phyloP scores from a whole-genome alignment of 2,329 filamentous ascomycete species.

The Seiridium cupressi region DNA sequence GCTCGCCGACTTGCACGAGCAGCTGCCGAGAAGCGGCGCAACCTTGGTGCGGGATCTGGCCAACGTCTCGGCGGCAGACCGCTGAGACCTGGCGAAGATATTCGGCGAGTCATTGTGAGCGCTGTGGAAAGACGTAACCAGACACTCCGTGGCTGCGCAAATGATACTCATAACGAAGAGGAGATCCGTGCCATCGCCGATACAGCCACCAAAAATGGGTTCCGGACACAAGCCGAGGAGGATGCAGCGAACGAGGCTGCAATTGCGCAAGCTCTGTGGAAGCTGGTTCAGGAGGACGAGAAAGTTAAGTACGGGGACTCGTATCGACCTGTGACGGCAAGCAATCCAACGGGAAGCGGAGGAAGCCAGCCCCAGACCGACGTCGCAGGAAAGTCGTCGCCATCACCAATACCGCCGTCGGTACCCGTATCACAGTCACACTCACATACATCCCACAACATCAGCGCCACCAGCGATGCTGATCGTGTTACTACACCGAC shows the following conservation, averaged over 20 bases:
- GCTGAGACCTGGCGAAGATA: slow-evolving; percentile 57
- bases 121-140: slow-evolving; percentile 69
- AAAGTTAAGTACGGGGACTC: slow-evolving; percentile 51
- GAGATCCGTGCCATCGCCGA: slow-evolving; percentile 65
- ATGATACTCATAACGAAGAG: slow-evolving; percentile 63
- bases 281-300: slow-evolving; percentile 81
- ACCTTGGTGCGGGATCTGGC: slow-evolving; percentile 60
- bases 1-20: slow-evolving; percentile 71
- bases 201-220: slow-evolving; percentile 66
- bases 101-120: slow-evolving; percentile 69
- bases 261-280: slow-evolving; percentile 81
- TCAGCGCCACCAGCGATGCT: not conserved
- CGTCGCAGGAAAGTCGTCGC: not conserved
- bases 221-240: slow-evolving; percentile 80
- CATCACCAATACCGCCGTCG: not conserved
- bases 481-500: slow-evolving; percentile 6
- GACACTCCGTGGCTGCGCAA: slow-evolving; percentile 72
- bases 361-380: slow-evolving; percentile 11
- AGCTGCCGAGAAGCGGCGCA: slow-evolving; percentile 69
- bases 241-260: slow-evolving; percentile 86
- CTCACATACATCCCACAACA: not conserved
- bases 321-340: slow-evolving; percentile 47
- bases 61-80: slow-evolving; percentile 67
- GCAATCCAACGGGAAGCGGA: slow-evolving; percentile 47
- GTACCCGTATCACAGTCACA: too few relatives aligned